Evolutionary conservation across 352 stramenopile genomes (phyloP).

Genomic region (Thraustotheca clavata): DNA sequence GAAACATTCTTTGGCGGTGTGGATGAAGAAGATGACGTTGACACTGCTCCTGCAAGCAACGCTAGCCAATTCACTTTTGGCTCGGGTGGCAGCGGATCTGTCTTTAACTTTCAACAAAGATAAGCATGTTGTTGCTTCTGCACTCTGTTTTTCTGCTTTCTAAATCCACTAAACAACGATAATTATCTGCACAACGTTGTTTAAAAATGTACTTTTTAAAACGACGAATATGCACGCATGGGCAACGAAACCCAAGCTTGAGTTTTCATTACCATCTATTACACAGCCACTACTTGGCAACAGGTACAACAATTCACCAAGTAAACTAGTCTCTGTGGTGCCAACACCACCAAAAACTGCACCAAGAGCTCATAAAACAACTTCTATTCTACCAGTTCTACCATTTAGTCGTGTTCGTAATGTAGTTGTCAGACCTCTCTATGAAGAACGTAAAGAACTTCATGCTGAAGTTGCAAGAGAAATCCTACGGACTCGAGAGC

Average conservation of each 20-base stretch:
- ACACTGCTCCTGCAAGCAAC: slow-evolving; percentile 33
- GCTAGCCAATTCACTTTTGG: slow-evolving; percentile 63
- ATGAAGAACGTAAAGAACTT: slow-evolving; percentile 44
- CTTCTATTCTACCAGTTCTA: slow-evolving; percentile 25
- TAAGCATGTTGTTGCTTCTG: slow-evolving; percentile 16
- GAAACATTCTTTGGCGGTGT: slow-evolving; percentile 97
- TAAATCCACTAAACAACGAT: neutral
- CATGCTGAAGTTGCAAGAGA: slow-evolving; percentile 27
- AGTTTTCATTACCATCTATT: slow-evolving; percentile 45
- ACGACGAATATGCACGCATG: neutral
- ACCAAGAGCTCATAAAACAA: slow-evolving; percentile 21
- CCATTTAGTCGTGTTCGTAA: slow-evolving; percentile 38
- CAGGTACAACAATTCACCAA: neutral
- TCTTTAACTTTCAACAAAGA: slow-evolving; percentile 21
- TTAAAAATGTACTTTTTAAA: neutral
- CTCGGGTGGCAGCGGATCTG: slow-evolving; percentile 20
- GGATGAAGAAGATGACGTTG: slow-evolving; percentile 92
- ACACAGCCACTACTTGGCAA: slow-evolving; percentile 37
- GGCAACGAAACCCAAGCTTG: slow-evolving; percentile 4
- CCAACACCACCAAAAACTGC: neutral
- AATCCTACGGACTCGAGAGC: slow-evolving; percentile 25
- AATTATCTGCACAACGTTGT: neutral
- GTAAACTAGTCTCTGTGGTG: neutral
- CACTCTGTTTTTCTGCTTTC: neutral
- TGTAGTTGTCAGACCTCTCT: slow-evolving; percentile 63